Percentiles rank a stretch among this genome's conserved stretches.
phyloP scores from a whole-genome alignment of 2,329 filamentous ascomycete species.

The Xylariaceae sp. region DNA sequence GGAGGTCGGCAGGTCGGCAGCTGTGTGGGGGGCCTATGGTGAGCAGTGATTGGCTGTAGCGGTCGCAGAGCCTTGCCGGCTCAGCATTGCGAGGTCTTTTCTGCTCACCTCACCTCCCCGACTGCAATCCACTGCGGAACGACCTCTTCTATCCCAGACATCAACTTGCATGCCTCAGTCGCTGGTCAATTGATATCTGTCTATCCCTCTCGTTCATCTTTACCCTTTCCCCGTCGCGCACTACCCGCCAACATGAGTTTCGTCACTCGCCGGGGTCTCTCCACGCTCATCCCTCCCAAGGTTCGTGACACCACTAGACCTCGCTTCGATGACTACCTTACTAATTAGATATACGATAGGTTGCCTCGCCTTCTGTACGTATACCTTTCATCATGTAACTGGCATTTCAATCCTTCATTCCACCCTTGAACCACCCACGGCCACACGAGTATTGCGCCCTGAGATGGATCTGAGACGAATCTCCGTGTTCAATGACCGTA shows the following conservation, averaged over 20 bases:
- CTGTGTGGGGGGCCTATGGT: conserved; percentile 24
- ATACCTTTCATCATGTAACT: conserved; percentile 15
- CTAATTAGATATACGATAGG: conserved; percentile 49
- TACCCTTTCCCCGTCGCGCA: conserved; percentile 16
- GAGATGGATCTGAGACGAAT: background rate
- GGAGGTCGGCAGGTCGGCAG: conserved; percentile 1
- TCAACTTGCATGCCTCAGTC: conserved; percentile 30
- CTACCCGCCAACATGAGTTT: conserved; percentile 75
- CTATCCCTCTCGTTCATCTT: conserved; percentile 27
- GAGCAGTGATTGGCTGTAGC: conserved; percentile 29
- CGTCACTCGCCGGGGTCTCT: conserved; percentile 85
- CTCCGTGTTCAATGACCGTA: background rate
- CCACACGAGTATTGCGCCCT: background rate
- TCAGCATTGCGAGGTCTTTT: conserved; percentile 45
- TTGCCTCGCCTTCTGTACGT: conserved; percentile 81
- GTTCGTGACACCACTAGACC: conserved; percentile 41
- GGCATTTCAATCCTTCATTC: no score
- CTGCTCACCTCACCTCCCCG: conserved; percentile 22
- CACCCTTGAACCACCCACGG: conserved; percentile 5
- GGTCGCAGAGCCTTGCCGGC: conserved; percentile 38
- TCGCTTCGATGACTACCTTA: conserved; percentile 2
- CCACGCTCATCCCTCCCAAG: conserved; percentile 99
- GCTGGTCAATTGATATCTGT: conserved; percentile 32
- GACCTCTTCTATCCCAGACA: conserved; percentile 20
- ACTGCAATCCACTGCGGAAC: conserved; percentile 17